These are phyloP conservation scores for Aspergillus quadrilineatus DNA, from an alignment of 2,329 filamentous ascomycete species.

Conservation along the genomic window DNA sequence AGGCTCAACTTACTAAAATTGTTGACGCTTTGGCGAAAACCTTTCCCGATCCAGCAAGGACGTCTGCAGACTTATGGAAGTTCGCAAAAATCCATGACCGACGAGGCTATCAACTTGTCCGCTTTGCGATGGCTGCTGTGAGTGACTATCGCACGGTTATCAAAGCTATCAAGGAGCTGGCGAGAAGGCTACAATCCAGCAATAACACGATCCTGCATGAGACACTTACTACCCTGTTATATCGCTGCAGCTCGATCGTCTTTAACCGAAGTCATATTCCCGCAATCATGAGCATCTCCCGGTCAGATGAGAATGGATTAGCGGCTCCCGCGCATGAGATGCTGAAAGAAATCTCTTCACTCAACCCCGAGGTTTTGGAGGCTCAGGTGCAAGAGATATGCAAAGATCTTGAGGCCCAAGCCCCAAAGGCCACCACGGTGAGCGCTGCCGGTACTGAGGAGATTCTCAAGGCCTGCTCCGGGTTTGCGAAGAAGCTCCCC, in stretches of 20 bases:
- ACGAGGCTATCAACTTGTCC: conserved; percentile 82
- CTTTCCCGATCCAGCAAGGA: conserved; percentile 72
- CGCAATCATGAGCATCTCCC: conserved; percentile 82
- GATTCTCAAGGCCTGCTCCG: conserved; percentile 88
- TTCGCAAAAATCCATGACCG: conserved; percentile 91
- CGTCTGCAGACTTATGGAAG: conserved; percentile 76
- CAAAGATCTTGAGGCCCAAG: conserved; percentile 77
- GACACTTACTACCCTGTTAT: conserved; percentile 77
- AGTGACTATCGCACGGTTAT: conserved; percentile 90
- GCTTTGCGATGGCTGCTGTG: conserved; percentile 78
- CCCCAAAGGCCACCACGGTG: conserved; percentile 65
- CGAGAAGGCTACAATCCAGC: conserved; percentile 71
- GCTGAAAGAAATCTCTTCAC: conserved; percentile 85
- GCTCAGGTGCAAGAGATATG: conserved; percentile 90
- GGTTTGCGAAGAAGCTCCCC: conserved; percentile 83
- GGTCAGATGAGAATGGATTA: conserved; percentile 76
- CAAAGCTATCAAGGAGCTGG: conserved; percentile 85
- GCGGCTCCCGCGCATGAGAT: conserved; percentile 81
- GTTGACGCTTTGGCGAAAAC: conserved; percentile 71
- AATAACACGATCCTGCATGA: conserved; percentile 67
- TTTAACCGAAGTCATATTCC: conserved; percentile 95
- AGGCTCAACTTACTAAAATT: conserved; percentile 68
- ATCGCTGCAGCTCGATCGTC: conserved; percentile 77
- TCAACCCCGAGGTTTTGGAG: conserved; percentile 86
- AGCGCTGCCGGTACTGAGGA: conserved; percentile 79